Percentiles rank a stretch among this genome's conserved stretches.
Evolutionary conservation across 202 grass and related monocot genomes (phyloP).

Genomic region (Schoenoplectus triqueter): DNA sequence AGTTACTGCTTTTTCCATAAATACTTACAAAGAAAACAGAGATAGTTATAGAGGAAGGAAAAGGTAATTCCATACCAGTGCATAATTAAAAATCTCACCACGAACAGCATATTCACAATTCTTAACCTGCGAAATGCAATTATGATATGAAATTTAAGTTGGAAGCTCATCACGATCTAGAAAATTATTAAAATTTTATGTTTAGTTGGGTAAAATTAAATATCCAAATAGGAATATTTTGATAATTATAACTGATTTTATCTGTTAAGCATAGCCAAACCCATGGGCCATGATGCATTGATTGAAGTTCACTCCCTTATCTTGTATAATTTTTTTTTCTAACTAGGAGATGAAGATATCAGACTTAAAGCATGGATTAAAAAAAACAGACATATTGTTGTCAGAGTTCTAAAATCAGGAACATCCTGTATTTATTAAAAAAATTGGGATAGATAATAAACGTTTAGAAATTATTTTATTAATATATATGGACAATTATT

Average conservation of each 20-base stretch:
- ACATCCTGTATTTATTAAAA: background rate
- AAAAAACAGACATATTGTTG: background rate
- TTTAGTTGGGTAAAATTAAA: background rate
- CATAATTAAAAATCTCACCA: slow-evolving; percentile 48
- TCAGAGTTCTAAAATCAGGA: background rate
- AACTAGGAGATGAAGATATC: background rate
- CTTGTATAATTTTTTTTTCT: background rate
- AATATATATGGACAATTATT: background rate
- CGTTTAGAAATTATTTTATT: too few species aligned
- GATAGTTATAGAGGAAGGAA: background rate
- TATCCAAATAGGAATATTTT: background rate
- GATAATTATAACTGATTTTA: background rate
- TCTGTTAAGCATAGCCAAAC: background rate
- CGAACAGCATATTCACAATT: slow-evolving; percentile 45
- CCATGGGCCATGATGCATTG: background rate
- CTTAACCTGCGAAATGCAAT: slow-evolving; percentile 47
- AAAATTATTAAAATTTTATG: background rate
- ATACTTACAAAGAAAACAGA: slow-evolving; percentile 3
- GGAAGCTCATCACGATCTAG: background rate
- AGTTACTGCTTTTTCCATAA: background rate
- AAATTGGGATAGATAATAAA: background rate
- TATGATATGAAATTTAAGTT: background rate
- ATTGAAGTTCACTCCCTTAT: background rate
- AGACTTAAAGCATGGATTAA: too few species aligned
- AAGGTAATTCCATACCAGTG: slow-evolving; percentile 43